Evolutionary conservation across 2,329 filamentous ascomycete species (phyloP).

Genomic region (Talaromyces piceae): DNA sequence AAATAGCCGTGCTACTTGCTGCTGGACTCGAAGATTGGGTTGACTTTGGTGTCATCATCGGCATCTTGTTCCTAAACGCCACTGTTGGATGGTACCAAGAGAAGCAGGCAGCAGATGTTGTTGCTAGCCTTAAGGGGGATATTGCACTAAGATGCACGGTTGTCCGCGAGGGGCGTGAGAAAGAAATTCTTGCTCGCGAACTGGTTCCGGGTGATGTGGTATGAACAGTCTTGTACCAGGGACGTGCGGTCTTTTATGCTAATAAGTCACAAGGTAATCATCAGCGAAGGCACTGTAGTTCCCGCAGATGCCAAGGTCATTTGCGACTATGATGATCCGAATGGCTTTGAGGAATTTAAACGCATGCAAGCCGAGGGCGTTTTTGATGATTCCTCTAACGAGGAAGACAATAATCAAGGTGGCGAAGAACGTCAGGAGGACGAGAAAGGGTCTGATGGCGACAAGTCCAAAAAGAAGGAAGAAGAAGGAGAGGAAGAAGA

Average conservation of each 20-base stretch:
- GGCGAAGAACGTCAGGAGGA: slow-evolving; percentile 46
- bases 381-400: slow-evolving; percentile 52
- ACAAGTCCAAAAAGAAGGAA: slow-evolving; percentile 14
- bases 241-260: background rate
- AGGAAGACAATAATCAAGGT: slow-evolving; percentile 42
- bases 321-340: slow-evolving; percentile 60
- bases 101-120: slow-evolving; percentile 71
- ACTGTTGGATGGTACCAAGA: slow-evolving; percentile 75
- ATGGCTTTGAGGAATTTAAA: slow-evolving; percentile 61
- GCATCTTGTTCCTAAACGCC: slow-evolving; percentile 67
- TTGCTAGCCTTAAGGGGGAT: slow-evolving; percentile 67
- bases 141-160: slow-evolving; percentile 67
- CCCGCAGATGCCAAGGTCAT: slow-evolving; percentile 64
- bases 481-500: slow-evolving; percentile 15
- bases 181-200: slow-evolving; percentile 62
- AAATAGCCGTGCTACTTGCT: slow-evolving; percentile 65
- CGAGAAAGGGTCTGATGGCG: slow-evolving; percentile 11
- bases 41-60: slow-evolving; percentile 70
- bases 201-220: slow-evolving; percentile 71
- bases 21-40: slow-evolving; percentile 69
- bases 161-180: slow-evolving; percentile 58
- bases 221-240: slow-evolving; percentile 22
- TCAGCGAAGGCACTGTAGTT: slow-evolving; percentile 64
- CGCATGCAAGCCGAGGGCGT: slow-evolving; percentile 57
- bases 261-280: slow-evolving; percentile 47